Base-by-base conservation (phyloP, 2,329 filamentous ascomycete species). In the Triangularia setosa region DNA sequence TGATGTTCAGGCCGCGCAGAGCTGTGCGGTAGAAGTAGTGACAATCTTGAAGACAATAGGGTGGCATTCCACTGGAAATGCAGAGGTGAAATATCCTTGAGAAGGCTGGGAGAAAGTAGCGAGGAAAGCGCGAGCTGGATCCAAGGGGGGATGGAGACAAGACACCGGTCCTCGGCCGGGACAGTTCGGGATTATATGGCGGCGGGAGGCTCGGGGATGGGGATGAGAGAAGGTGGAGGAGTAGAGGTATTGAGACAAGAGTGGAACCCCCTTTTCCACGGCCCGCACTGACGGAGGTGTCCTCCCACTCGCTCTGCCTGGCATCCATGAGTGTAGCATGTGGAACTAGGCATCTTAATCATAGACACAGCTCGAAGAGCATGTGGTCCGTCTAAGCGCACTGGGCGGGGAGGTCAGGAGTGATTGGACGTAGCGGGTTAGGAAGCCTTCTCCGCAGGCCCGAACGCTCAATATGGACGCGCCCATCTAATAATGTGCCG, bases 21-120 rank as follows among this genome's bases (percentile, higher is more conserved):
- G 91, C 90, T 78, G 89, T 96, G 82, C 91, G 91, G 82, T 91
- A 95, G 80, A 96, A 96, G 80, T 96, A 96, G 77, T 96, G 92
- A 74, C 91, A 96, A 78, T 96, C 90, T 83, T 95, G 89, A 64
- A 91, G 81, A 78, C 83, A 96, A 78, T 92, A 94, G 72, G 84
- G 78, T 82, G 90, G 90, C 91, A 96, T 96, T 81, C 83, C 81
- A 83, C 78, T 79, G 70, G 75, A 73, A 68, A 62, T 67, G 66
- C 66, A 67, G 59, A 30, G 54, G 30, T 7, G 28, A 60, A 48
- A 18, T 24, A 62, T 33, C 62, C 60, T 27, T 35, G 21, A 35
- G 35, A 60, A 30, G 57, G 40, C 53, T 12, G 35, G 27, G 28
- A 4, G 27, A 23, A 58, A 60, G 52, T 14, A 27, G 52, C 23